A percentile compares a stretch with the other conserved stretches of the same genome.
Conservation (phyloP, 1,139 yeast species). For the Geotrichum europaeum region DNA sequence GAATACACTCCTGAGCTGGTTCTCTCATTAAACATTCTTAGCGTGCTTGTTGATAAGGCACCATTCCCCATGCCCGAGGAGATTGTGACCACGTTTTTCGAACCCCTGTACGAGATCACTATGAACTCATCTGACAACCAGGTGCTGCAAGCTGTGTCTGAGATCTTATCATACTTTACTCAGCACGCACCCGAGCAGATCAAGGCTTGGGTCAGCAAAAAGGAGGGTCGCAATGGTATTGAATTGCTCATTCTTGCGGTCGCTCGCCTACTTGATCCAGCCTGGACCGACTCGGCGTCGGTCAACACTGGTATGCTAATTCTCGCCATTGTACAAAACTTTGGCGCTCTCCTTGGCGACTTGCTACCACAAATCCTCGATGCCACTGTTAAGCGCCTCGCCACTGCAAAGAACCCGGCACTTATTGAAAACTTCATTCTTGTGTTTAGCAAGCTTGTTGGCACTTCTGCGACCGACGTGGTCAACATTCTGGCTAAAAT, state of each 20-base stretch:
- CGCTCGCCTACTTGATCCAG: constrained; percentile 53
- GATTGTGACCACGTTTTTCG: constrained; percentile 48
- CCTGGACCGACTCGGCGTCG: constrained; percentile 73
- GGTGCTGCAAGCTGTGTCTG: constrained; percentile 71
- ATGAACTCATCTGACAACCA: constrained; percentile 65
- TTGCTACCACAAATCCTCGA: constrained; percentile 56
- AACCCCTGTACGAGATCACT: constrained; percentile 48
- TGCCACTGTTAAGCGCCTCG: constrained; percentile 64
- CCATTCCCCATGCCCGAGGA: constrained; percentile 44
- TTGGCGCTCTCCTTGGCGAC: constrained; percentile 46
- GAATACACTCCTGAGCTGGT: constrained; percentile 48
- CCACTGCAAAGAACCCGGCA: constrained; percentile 59
- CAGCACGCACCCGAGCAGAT: constrained; percentile 46
- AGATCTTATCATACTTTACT: constrained; percentile 60
- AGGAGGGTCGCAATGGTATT: constrained; percentile 46
- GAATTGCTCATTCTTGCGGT: constrained; percentile 34
- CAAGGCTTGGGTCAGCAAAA: constrained; percentile 36
- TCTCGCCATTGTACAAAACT: constrained; percentile 51
- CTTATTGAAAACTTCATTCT: constrained; percentile 71
- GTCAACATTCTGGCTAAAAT: constrained; percentile 50
- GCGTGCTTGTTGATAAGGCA: constrained; percentile 48
- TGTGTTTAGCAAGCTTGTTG: constrained; percentile 69
- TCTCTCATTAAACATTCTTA: constrained; percentile 60
- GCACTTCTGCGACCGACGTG: constrained; percentile 54
- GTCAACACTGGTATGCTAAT: constrained; percentile 46